A percentile compares a stretch with the other conserved stretches of the same genome.
phyloP scores from a whole-genome alignment of 768 basidiomycete species.

The Rhizopogon roseolus region DNA sequence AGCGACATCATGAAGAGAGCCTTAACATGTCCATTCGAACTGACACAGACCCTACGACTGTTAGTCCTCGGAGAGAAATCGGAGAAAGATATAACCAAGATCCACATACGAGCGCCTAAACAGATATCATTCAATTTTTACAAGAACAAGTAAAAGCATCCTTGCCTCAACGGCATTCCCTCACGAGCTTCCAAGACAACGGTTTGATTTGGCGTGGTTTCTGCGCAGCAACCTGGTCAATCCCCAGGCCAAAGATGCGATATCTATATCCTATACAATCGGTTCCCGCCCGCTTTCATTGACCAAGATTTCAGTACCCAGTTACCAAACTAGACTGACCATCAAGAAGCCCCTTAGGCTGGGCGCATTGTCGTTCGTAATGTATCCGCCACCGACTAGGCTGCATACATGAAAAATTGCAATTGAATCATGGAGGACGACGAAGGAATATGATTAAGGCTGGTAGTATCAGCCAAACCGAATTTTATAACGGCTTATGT shows the following conservation, averaged over 20 bases:
- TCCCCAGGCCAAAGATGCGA: conserved; percentile 75
- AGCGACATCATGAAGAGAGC: conserved; percentile 43
- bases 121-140: neutral
- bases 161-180: conserved; percentile 83
- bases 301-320: conserved; percentile 50
- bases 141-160: conserved; percentile 32
- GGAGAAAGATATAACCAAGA: conserved; percentile 70
- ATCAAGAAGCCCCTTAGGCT: conserved; percentile 9
- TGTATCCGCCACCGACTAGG: conserved; percentile 63
- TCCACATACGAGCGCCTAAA: conserved; percentile 66
- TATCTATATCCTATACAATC: conserved; percentile 69
- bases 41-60: conserved; percentile 63
- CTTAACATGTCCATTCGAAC: conserved; percentile 28
- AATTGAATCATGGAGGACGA: conserved; percentile 78
- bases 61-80: conserved; percentile 47
- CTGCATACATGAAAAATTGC: conserved; percentile 75
- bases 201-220: neutral
- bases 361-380: conserved; percentile 41
- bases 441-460: conserved; percentile 51
- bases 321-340: conserved; percentile 29
- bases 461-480: no score
- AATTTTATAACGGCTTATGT: conserved; percentile 10
- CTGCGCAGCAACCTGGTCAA: conserved; percentile 21
- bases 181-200: conserved; percentile 44
- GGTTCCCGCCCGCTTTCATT: conserved; percentile 73